Evolutionary conservation across 164 flowering plant genomes (phyloP).

Genomic region (Magnolia sinica): DNA sequence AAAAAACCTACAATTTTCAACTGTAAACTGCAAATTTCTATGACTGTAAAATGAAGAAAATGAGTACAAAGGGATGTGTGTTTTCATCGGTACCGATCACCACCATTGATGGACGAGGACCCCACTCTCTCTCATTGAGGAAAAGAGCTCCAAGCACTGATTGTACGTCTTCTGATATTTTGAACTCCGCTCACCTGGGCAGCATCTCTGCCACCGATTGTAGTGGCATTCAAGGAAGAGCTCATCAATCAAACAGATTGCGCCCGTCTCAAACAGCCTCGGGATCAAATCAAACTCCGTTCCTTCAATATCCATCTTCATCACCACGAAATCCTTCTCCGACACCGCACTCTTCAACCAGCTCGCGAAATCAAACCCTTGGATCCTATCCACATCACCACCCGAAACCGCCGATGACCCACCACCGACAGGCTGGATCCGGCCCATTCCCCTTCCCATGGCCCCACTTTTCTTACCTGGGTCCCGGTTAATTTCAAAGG

Average conservation of each 20-base stretch:
- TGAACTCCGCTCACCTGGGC: slow-evolving; percentile 77
- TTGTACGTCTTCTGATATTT: slow-evolving; percentile 82
- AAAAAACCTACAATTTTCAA: neutral
- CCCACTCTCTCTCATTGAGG: slow-evolving; percentile 73
- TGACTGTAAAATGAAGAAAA: neutral
- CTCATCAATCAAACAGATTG: slow-evolving; percentile 94
- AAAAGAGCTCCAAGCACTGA: slow-evolving; percentile 82
- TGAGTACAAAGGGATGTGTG: neutral
- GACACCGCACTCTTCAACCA: slow-evolving; percentile 86
- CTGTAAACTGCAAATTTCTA: neutral
- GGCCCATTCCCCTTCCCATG: slow-evolving; percentile 84
- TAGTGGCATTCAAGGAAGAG: slow-evolving; percentile 96
- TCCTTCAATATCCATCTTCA: slow-evolving; percentile 99
- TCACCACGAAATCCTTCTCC: slow-evolving; percentile 84
- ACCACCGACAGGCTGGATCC: slow-evolving; percentile 51
- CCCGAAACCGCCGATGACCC: slow-evolving; percentile 11
- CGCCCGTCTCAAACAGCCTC: slow-evolving; percentile 81
- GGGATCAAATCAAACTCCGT: slow-evolving; percentile 93
- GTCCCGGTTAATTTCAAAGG: slow-evolving; percentile 71
- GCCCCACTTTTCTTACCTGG: slow-evolving; percentile 47
- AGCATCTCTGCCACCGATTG: slow-evolving; percentile 94
- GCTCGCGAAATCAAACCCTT: slow-evolving; percentile 88
- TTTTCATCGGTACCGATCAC: slow-evolving; percentile 29
- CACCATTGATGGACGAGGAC: slow-evolving; percentile 99
- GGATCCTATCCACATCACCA: slow-evolving; percentile 57